A percentile compares a stretch with the other conserved stretches of the same genome.
phyloP scores from a whole-genome alignment of 106 monocot genomes.

The Phalaenopsis aphrodite region DNA sequence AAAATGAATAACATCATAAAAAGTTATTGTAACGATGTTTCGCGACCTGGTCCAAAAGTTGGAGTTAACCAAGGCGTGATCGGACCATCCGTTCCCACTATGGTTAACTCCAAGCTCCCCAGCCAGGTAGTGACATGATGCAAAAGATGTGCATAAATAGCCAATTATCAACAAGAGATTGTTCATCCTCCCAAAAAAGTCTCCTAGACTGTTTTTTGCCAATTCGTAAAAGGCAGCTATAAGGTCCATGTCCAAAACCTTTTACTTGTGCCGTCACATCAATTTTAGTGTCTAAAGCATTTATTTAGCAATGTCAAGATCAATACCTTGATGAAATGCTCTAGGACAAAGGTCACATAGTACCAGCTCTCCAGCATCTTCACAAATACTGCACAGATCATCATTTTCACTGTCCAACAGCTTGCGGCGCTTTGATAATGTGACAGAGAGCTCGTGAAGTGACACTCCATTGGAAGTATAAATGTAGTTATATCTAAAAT shows the following conservation, averaged over 20 bases:
- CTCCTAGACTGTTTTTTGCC: neutral
- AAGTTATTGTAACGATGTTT: neutral
- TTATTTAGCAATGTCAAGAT: neutral
- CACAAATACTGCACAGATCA: constrained; percentile 87
- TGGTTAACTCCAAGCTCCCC: no score
- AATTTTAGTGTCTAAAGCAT: neutral
- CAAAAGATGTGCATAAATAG: neutral
- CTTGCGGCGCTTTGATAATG: constrained; percentile 60
- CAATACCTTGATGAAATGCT: constrained; percentile 84
- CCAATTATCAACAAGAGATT: neutral
- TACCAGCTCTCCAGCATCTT: constrained; percentile 83
- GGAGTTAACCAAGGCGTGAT: no score
- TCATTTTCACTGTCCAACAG: constrained; percentile 63
- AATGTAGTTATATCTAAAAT: constrained; percentile 79
- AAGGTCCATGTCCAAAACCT: neutral
- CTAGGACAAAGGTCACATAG: constrained; percentile 93
- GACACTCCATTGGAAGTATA: constrained; percentile 98
- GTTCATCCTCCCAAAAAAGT: neutral
- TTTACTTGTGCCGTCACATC: neutral
- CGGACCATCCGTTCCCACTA: no score
- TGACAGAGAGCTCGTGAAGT: constrained; percentile 89
- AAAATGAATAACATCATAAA: neutral
- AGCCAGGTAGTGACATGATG: neutral
- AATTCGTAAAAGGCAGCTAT: neutral
- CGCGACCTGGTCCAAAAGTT: no score